Base-by-base conservation (phyloP, 163 green algal species). In the Botryococcus braunii region DNA sequence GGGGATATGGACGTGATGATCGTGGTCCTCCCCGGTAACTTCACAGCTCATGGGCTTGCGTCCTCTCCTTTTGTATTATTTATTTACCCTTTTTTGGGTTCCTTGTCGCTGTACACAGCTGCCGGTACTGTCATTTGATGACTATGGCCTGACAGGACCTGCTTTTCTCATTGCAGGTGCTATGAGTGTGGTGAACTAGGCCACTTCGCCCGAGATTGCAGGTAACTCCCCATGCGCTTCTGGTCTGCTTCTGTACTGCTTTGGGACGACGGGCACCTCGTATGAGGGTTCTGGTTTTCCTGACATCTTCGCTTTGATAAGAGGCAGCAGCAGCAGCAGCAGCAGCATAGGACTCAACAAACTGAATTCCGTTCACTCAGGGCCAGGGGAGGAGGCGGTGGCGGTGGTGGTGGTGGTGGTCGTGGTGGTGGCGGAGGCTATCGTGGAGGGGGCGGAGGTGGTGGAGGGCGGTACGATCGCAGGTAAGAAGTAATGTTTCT, bases 141-240 rank as follows among this genome's bases (percentile, higher is more conserved):
- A 21, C 35, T 34, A 34, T 36, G 3, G 3, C 1, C 2, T 1
- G 1, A 2, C 58, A 29, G 32, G 31, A 46, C 32, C 23, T n/a
- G 5, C 23, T 34, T 48, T 21, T 21, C 65, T 8, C 47, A 23
- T 17, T 59, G 58, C 68, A 75, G 70, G 66, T 84, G 78, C 72
- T 82, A 79, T 61, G 36, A 77, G 29, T 84, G 78, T 61, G 69
- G 69, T 27, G 67, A 82, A 59, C 40, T 56, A 3, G 78, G 78
- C 25, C 78, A 84, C 72, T 69, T 82, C 60, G 74, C 78, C 5
- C 52, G 69, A 21, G 71, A 84, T 38, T 84, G 78, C 74, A 69
- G 61, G 73, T n/a, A n/a, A n/a, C 60, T 58, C 21, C 34, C 27
- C 29, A 32, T 35, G 5, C 8, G 43, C 9, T 41, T 23, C 40